phyloP scores from a whole-genome alignment of 495 filamentous ascomycete genomes.

The Astrothelium macrocarpum region DNA sequence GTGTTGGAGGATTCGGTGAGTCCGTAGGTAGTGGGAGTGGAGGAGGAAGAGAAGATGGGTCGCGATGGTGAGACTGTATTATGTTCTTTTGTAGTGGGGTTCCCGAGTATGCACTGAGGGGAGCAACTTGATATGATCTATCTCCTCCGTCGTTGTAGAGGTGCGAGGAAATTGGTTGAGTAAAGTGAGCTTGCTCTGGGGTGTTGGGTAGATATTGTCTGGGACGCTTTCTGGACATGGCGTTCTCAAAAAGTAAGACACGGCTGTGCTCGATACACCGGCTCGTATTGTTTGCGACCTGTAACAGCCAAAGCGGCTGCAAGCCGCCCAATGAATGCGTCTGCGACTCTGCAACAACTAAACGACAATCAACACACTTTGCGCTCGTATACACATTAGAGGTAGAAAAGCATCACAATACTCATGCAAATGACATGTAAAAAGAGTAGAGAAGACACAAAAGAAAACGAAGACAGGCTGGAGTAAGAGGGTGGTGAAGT shows the following conservation, averaged over 20 bases:
- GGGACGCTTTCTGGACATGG: background rate
- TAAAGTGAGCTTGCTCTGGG: background rate
- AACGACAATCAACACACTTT: background rate
- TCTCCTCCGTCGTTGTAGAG: background rate
- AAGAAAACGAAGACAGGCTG: background rate
- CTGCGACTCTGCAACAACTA: background rate
- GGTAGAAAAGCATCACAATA: background rate
- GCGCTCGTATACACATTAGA: background rate
- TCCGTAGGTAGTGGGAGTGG: background rate
- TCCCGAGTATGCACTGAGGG: background rate
- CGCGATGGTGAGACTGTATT: slow-evolving; percentile 2
- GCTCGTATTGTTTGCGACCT: background rate
- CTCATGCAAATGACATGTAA: background rate
- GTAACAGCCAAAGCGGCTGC: background rate
- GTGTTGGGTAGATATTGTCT: slow-evolving; percentile 3
- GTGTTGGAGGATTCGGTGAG: background rate
- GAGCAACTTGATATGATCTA: slow-evolving; percentile 3
- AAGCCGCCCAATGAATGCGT: background rate
- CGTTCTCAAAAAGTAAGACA: background rate
- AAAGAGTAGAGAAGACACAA: background rate
- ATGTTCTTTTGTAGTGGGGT: background rate
- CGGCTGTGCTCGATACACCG: background rate
- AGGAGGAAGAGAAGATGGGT: slow-evolving; percentile 1
- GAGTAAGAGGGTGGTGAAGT: background rate
- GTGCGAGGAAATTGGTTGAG: background rate